A percentile compares a stretch with the other conserved stretches of the same genome.
Conservation (phyloP, 75 land plant genomes). For the Sequoia sempervirens region DNA sequence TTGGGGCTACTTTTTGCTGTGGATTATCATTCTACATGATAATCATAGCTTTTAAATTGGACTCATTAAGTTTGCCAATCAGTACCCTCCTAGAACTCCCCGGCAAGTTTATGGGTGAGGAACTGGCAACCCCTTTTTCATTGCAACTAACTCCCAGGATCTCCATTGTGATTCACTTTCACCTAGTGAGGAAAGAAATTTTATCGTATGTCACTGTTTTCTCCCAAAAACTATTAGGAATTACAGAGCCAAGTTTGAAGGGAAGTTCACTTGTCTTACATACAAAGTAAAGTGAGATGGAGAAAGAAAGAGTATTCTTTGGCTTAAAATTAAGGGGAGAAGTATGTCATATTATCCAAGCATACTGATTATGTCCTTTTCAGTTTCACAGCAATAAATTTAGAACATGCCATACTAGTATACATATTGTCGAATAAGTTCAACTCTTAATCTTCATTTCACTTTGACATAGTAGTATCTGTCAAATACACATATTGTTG, state of each 20-base stretch:
- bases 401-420: background rate
- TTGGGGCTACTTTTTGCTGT: too few species aligned
- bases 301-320: background rate
- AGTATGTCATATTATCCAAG: background rate
- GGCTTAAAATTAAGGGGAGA: background rate
- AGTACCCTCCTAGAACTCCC: too few species aligned
- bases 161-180: background rate
- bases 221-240: background rate
- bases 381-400: background rate
- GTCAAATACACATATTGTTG: background rate
- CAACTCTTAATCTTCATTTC: too few species aligned
- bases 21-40: too few species aligned
- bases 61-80: too few species aligned
- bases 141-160: background rate
- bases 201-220: background rate
- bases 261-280: background rate
- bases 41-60: too few species aligned
- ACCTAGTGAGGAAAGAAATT: background rate
- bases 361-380: background rate
- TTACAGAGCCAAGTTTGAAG: background rate
- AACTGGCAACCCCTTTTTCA: too few species aligned
- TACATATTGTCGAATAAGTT: too few species aligned
- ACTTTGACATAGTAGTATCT: background rate
- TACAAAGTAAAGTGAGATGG: background rate
- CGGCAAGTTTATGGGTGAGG: too few species aligned